Percentiles rank a stretch among this genome's conserved stretches.
These are phyloP conservation scores for Melianthus villosus DNA, from an alignment of 441 rosid species.

Conservation along the genomic window DNA sequence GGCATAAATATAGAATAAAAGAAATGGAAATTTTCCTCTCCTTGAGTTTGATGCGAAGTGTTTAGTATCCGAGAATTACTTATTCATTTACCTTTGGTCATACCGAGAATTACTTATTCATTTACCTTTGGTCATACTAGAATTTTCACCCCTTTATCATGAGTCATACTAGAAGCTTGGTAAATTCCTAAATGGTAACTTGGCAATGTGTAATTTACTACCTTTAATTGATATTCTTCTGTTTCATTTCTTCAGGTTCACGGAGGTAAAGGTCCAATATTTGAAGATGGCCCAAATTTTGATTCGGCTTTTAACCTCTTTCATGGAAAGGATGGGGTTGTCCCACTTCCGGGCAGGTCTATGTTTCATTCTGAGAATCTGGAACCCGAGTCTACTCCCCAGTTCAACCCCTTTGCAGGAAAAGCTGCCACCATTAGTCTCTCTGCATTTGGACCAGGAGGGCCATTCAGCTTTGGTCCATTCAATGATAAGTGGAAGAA, in stretches of 20 bases:
- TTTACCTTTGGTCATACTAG: too few species aligned
- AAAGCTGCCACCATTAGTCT: conserved; percentile 59
- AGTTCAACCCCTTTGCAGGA: conserved; percentile 53
- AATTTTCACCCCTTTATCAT: too few species aligned
- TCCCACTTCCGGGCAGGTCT: conserved; percentile 38
- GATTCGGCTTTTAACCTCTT: conserved; percentile 56
- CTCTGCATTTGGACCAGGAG: conserved; percentile 40
- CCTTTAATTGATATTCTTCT: neutral
- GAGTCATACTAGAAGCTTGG: too few species aligned
- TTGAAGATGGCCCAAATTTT: conserved; percentile 72
- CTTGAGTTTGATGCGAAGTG: too few species aligned
- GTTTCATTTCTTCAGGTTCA: conserved; percentile 24
- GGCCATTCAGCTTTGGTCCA: conserved; percentile 46
- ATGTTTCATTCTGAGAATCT: conserved; percentile 16
- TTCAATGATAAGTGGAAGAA: conserved; percentile 40
- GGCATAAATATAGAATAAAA: too few species aligned
- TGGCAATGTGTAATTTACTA: too few species aligned
- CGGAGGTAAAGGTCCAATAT: conserved; percentile 50
- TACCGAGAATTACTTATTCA: too few species aligned
- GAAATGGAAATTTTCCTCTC: too few species aligned
- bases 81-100: too few species aligned
- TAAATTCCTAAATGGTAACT: too few species aligned
- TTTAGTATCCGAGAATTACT: too few species aligned
- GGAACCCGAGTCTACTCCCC: conserved; percentile 20
- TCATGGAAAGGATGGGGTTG: conserved; percentile 62